Base-by-base conservation (phyloP, 345 rosid species). In the Sapria himalayana region DNA sequence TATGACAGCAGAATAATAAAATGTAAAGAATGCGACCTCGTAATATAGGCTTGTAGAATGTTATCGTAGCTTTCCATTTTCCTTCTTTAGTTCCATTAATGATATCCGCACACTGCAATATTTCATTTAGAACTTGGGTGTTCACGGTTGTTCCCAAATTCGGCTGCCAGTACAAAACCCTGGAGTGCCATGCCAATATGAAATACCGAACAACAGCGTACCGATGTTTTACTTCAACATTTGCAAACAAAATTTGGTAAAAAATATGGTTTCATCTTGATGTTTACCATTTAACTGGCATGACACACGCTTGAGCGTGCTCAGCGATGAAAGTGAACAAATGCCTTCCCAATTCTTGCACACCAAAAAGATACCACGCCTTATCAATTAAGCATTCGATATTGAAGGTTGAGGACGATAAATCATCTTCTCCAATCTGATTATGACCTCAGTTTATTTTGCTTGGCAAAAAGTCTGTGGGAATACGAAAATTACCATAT, bases 161-260 rank as follows among this genome's bases (percentile, higher is more conserved):
- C 8, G 92, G 97, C 36, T 81, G 94, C 97, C 92, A 86, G 46
- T 78, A 70, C 50, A 78, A 69, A 73, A 86, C 78, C 94, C 97
- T 81, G 65, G 14, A 39, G 46, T 27, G 12, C 10, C 37, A 41
- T 11, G 12, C 29, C 2, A 8, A 22, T 3, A 3, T 22, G 7
- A 25, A 25, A 23, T 35, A 18, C 4, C 12, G 21, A 9, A 2
- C 21, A 12, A 7, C 5, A 5, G 17, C n/a, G n/a, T n/a, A n/a
- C n/a, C n/a, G n/a, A n/a, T n/a, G n/a, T n/a, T n/a, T n/a, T n/a
- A n/a, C n/a, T n/a, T n/a, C n/a, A n/a, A n/a, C n/a, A n/a, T n/a
- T n/a, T n/a, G n/a, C n/a, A 33, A 34, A 8, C n/a, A 21, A 13
- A 7, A 35, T 5, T 7, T 4, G 10, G 11, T 11, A 12, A 1